Base-by-base conservation (phyloP, 2,329 filamentous ascomycete species). In the Hymenoscyphus salicellus region DNA sequence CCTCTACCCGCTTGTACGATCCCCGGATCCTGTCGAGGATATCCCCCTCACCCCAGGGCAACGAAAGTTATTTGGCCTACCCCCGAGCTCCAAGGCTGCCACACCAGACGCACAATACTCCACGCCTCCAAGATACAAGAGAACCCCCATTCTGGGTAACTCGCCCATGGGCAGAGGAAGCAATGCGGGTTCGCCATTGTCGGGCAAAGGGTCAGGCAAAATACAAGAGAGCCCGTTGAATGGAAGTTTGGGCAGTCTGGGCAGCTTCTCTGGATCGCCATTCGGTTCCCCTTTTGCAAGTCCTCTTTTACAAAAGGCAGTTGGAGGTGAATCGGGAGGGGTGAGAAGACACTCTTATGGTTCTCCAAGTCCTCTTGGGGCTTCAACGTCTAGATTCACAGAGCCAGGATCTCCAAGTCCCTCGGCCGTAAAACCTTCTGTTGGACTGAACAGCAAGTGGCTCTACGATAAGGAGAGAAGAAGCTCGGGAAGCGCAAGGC, bases 31-130 rank as follows among this genome's bases (percentile, higher is more conserved):
- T 68, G 84, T 97, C 68, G 82, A 88, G 77, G 95, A 99, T 76
- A 96, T 99, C 60, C 88, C 94, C 66, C 84, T 99, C 70, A 97
- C 94, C 0, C 89, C 91, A n/a, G 87, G 88, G 14, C 95, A 98
- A 80, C 90, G 94, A 66, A 84, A 88, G 68, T 84, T 97, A 16
- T 86, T 99, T 60, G 93, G 93, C 58, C 86, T 99, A 3, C 85
- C 89, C 46, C 89, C 92, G 2, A 86, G 83, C 65, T 82, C 83
- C 2, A 78, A 80, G 1, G 80, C 85, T 2, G 84, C 89, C 0
- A 90, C 89, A 0, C 89, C 92, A 1, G 83, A 85, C 61, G 88
- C 89, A 52, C 85, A 85, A 64, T 96, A 91, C 77, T 87, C 89
- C 72, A 97, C 94, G 0, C 94, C 94, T 3, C 94, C 94, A 2